These are phyloP conservation scores for Apocynum venetum DNA, from an alignment of 257 asterid genomes.

Conservation along the genomic window DNA sequence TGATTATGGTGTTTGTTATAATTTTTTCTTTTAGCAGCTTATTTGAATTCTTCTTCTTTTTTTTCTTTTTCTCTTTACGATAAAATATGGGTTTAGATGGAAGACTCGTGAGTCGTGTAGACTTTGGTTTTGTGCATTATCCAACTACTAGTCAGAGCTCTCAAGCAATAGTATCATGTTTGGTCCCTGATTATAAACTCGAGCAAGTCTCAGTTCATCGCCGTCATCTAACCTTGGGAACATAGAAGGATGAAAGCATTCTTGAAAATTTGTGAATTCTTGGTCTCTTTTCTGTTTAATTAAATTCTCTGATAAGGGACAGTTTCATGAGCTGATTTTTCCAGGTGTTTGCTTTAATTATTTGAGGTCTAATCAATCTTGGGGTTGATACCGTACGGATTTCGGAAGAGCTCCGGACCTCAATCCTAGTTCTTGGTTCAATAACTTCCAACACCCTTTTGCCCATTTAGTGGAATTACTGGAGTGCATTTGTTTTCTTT, in stretches of 20 bases:
- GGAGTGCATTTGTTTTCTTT: neutral
- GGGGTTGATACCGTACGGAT: neutral
- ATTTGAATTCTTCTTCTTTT: neutral
- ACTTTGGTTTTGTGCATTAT: neutral
- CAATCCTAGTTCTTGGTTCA: neutral
- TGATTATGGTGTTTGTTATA: neutral
- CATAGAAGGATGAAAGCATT: neutral
- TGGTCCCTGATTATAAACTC: neutral
- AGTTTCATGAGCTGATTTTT: neutral
- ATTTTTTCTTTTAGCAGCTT: neutral
- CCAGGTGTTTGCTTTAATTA: neutral
- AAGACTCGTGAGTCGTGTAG: neutral
- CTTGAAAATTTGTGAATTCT: neutral
- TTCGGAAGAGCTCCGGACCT: neutral
- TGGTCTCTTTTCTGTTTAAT: neutral
- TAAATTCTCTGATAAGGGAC: neutral
- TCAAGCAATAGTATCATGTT: neutral
- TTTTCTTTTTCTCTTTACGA: too few species aligned
- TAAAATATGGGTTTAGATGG: neutral
- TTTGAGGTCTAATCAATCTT: neutral
- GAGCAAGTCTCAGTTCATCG: neutral
- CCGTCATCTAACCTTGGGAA: neutral
- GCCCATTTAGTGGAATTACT: neutral
- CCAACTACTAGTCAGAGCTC: conserved; percentile 6
- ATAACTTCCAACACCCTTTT: neutral